Conservation (phyloP, 805 yeast genomes). For the Schizosaccharomyces lindneri region DNA sequence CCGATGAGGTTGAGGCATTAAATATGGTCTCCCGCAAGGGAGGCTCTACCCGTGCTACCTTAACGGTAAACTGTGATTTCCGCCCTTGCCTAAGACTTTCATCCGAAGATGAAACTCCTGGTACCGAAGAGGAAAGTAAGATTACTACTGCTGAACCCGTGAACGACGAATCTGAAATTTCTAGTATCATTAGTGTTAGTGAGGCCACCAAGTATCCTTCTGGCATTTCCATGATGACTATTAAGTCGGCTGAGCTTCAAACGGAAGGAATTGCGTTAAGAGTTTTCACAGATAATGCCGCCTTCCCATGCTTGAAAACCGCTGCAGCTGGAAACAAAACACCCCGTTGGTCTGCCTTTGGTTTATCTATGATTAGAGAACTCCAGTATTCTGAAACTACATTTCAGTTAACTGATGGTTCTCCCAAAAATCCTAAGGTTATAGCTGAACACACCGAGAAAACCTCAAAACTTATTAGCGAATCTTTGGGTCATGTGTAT, state of each 20-base stretch:
- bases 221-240: conserved; percentile 52
- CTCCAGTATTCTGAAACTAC: conserved; percentile 34
- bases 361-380: conserved; percentile 57
- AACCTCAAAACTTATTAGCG: background rate
- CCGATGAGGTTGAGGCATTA: conserved; percentile 24
- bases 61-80: conserved; percentile 53
- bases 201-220: conserved; percentile 17
- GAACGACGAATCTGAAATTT: conserved; percentile 13
- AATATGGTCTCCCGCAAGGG: conserved; percentile 23
- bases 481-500: background rate
- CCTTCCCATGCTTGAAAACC: conserved; percentile 37
- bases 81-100: conserved; percentile 64
- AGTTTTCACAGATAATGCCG: conserved; percentile 50
- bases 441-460: background rate
- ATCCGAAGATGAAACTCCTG: conserved; percentile 14
- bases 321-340: conserved; percentile 20
- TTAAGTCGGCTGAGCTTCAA: conserved; percentile 32
- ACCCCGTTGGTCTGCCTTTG: conserved; percentile 24
- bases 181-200: conserved; percentile 18
- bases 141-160: background rate
- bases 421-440: background rate
- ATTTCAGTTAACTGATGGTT: background rate
- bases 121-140: background rate
- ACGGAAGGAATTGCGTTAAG: conserved; percentile 43
- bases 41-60: conserved; percentile 52